Base-by-base conservation (phyloP, 345 rosid species). In the Pugionium cornutum region DNA sequence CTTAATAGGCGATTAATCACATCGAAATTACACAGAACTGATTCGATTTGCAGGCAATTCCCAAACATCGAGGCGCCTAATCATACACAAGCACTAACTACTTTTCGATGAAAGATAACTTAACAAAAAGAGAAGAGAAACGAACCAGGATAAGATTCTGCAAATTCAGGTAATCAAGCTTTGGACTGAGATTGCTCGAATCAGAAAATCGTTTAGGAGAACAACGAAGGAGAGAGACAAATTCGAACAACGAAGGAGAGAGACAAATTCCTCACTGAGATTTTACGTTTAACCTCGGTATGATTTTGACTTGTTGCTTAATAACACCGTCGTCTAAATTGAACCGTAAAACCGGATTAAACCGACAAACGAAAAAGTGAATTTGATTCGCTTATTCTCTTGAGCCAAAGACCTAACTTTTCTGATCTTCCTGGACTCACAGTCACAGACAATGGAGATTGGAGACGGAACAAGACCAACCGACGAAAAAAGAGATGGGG, bases 391-490 rank as follows among this genome's bases (percentile, higher is more conserved):
- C 18, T 18, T 18, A 18, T 18, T 18, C 18, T 18, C 18, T 18
- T 18, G 18, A 18, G 18, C 18, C 18, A 18, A 18, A 18, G 18
- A 18, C 18, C 18, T 18, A 18, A 18, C 18, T 65, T 53, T 58
- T 32, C 26, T 40, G 18, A 18, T 18, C 18, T 18, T 18, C 43
- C 27, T 7, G 30, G 18, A 18, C 41, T 54, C 18, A 18, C 18
- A 18, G 18, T 18, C 18, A 18, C 18, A 18, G 18, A 18, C 18
- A 18, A 18, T 18, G 18, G 29, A 62, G 45, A 4, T 64, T 72
- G 63, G 79, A 54, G 54, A 53, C 58, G 5, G 63, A 56, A 10
- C 50, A 67, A 47, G 80, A 64, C 45, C 61, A 43, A 54, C 49
- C 35, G 35, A 9, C 2, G 67, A 55, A 18, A 0, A 0, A 18